Percentiles rank a stretch among this genome's conserved stretches.
Evolutionary conservation across 1,284 basidiomycete species (phyloP).

Genomic region (Microbotryum violaceum): DNA sequence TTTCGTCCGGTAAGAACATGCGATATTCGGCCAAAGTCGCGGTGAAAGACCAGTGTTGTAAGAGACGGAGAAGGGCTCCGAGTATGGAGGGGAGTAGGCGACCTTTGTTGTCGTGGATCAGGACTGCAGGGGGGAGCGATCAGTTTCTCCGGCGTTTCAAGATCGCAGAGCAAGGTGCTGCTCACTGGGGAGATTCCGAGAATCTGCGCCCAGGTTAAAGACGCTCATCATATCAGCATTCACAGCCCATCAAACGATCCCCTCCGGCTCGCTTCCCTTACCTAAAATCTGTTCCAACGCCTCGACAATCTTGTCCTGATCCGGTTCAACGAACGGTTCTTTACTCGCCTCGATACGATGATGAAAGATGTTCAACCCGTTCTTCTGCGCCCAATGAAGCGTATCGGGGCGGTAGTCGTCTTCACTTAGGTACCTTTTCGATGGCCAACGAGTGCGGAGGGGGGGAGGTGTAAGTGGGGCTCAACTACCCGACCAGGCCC

Average conservation of each 20-base stretch:
- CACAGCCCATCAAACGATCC: too few relatives aligned
- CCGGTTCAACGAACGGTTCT: constrained; percentile 24
- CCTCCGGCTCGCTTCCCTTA: background rate
- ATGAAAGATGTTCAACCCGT: constrained; percentile 20
- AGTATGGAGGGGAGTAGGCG: constrained; percentile 25
- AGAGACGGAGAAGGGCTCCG: constrained; percentile 15
- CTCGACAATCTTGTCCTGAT: constrained; percentile 9
- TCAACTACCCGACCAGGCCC: background rate
- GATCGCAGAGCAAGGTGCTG: background rate
- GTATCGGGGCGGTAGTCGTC: constrained; percentile 29
- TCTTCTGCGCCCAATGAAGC: constrained; percentile 17
- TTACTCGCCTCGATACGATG: constrained; percentile 24
- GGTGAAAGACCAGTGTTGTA: constrained; percentile 24
- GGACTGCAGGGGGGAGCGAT: constrained; percentile 6
- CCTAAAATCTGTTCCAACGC: constrained; percentile 23
- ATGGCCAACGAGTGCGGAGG: background rate
- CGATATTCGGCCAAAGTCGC: constrained; percentile 23
- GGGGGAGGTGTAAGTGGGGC: background rate
- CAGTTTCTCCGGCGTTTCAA: background rate
- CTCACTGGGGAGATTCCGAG: constrained; percentile 26
- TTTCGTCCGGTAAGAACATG: constrained; percentile 26
- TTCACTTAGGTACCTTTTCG: constrained; percentile 37
- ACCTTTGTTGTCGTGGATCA: constrained; percentile 33
- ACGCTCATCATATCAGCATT: too few relatives aligned
- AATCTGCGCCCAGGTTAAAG: constrained; percentile 3